A percentile compares a stretch with the other conserved stretches of the same genome.
Evolutionary conservation across 805 yeast species (phyloP).

Genomic region (Pichia exigua): DNA sequence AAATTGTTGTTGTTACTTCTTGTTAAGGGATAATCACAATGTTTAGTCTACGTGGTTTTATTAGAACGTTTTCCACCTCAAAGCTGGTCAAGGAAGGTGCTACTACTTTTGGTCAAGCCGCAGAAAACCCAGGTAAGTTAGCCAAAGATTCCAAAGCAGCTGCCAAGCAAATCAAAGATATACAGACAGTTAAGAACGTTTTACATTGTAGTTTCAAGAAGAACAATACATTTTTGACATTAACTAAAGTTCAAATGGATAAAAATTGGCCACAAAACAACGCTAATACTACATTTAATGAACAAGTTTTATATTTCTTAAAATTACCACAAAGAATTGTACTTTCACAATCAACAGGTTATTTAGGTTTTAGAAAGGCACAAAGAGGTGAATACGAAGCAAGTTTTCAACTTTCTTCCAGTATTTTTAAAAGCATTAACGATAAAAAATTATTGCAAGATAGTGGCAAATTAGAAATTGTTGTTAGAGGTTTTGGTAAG

Average conservation of each 20-base stretch:
- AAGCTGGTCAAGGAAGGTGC: background rate
- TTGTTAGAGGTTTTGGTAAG: slow-evolving; percentile 76
- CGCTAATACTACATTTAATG: slow-evolving; percentile 48
- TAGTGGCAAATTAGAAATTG: slow-evolving; percentile 60
- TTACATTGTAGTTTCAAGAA: slow-evolving; percentile 69
- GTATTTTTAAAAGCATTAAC: slow-evolving; percentile 62
- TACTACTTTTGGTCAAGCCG: slow-evolving; percentile 24
- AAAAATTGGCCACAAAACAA: slow-evolving; percentile 48
- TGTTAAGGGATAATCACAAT: background rate
- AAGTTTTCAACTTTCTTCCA: slow-evolving; percentile 73
- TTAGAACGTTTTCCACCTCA: slow-evolving; percentile 5
- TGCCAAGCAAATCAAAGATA: slow-evolving; percentile 13
- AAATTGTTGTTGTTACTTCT: background rate
- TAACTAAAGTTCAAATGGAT: slow-evolving; percentile 65
- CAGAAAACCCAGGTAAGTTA: slow-evolving; percentile 12
- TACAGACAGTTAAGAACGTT: slow-evolving; percentile 50
- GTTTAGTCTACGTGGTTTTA: slow-evolving; percentile 1
- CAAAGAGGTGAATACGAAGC: slow-evolving; percentile 93
- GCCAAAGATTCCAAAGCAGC: slow-evolving; percentile 4
- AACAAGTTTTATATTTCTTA: slow-evolving; percentile 68
- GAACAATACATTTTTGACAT: slow-evolving; percentile 77
- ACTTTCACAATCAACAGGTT: slow-evolving; percentile 69
- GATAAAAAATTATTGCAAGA: slow-evolving; percentile 34
- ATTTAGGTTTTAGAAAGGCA: slow-evolving; percentile 80
- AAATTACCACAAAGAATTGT: slow-evolving; percentile 72